Evolutionary conservation across 75 land plant genomes (phyloP), one percentile per base, ranked within the genome.

Genomic region (Adiantum capillusveneris): DNA sequence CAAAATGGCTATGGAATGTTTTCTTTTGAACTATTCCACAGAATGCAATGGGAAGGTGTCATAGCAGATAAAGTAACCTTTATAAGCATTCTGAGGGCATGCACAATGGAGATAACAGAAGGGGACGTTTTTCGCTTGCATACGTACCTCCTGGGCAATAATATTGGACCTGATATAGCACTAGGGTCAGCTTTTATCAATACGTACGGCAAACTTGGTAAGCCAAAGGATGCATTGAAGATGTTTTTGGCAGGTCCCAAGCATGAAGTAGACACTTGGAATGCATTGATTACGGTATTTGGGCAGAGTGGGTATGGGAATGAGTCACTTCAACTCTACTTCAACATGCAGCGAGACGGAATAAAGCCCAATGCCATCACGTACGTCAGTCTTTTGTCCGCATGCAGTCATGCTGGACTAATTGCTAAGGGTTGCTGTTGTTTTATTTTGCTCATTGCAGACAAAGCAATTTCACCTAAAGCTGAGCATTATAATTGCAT

Each of bases 201-300:
- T 50, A 74, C 74, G 81, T 79, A 74, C 53, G 68, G 64, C 0
- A 79, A 65, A 19, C 74, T 73, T 48, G 77, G 78, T 3, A 61
- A 55, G 16, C 44, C 44, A 19, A 25, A n/a, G 2, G 42, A 64
- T 1, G 57, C 50, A 11, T 53, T 34, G 25, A 22, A 24, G 22
- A 53, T 37, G 28, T 53, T 53, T 24, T 3, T 24, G 5, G 17
- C 26, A 28, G 66, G 26, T 25, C 6, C 13, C 66, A 6, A 46
- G 3, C 41, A 16, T 1, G 44, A 64, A 24, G 59, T 30, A 14
- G 44, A 29, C 17, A 29, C 66, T 20, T 64, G 66, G 66, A 54
- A 29, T 54, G 66, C 57, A 20, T 22, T 54, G 59, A 64, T 64
- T 12, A 28, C 26, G 20, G 66, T 29, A 20, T 64, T 29, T 39